Conservation (phyloP, 345 rosid species). For the Durio zibethinus region DNA sequence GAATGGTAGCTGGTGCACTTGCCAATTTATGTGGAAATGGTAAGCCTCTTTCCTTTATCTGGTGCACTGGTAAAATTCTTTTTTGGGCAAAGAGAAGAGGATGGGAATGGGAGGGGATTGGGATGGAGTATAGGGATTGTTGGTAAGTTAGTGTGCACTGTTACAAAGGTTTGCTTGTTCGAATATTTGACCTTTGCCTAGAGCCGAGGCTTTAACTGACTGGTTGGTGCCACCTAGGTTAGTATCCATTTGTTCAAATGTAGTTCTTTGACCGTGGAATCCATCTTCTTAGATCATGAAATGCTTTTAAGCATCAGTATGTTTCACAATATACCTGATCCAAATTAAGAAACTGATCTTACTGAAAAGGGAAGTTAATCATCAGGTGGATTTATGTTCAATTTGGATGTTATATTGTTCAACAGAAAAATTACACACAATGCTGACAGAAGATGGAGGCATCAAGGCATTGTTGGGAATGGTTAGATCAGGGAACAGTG, state of each 20-base stretch:
- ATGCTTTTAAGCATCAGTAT: not conserved
- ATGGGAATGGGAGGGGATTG: not conserved
- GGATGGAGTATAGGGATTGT: not conserved
- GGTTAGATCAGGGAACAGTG: constrained; percentile 54
- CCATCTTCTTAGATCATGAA: not conserved
- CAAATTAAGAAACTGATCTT: not conserved
- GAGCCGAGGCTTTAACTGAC: not conserved
- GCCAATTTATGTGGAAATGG: constrained; percentile 96
- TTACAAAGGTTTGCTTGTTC: not conserved
- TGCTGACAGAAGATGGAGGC: constrained; percentile 81
- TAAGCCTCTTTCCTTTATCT: constrained; percentile 27
- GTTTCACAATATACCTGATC: not conserved
- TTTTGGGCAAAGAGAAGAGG: not conserved
- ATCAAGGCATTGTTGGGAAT: constrained; percentile 72
- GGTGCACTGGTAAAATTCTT: not conserved
- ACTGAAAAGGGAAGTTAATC: not conserved
- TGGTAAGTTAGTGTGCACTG: not conserved
- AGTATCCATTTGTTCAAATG: not conserved
- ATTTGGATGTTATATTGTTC: constrained; percentile 9
- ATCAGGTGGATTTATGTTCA: not conserved
- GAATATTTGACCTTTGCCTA: not conserved
- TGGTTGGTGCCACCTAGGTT: not conserved
- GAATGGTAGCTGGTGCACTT: constrained; percentile 97
- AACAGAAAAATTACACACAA: constrained; percentile 64
- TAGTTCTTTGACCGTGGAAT: not conserved